Percentiles rank a stretch among this genome's conserved stretches.
These are phyloP conservation scores for Fusarium redolens DNA, from an alignment of 2,329 filamentous ascomycete species.

Conservation along the genomic window DNA sequence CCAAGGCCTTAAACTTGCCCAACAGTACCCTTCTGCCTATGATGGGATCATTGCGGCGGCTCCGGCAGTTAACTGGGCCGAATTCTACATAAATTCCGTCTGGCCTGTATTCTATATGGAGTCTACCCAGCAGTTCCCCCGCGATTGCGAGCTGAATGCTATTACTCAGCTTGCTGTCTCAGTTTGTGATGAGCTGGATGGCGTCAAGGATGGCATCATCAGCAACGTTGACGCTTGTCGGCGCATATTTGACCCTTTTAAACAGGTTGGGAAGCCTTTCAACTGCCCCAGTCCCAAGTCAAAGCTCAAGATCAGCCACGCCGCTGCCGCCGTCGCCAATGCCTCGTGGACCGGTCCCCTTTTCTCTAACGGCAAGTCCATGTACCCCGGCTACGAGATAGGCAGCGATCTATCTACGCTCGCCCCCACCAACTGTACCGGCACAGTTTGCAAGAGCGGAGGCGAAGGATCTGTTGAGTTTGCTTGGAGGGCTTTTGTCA, in stretches of 20 bases:
- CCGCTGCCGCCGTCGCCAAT: slow-evolving; percentile 10
- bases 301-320: not conserved
- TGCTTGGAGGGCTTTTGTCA: not conserved
- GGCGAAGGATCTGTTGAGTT: not conserved
- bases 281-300: not conserved
- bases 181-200: not conserved
- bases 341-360: slow-evolving; percentile 12
- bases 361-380: slow-evolving; percentile 14
- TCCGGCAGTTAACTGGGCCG: not conserved
- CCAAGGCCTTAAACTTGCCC: slow-evolving; percentile 8
- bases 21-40: slow-evolving; percentile 4
- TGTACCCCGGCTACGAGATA: slow-evolving; percentile 12
- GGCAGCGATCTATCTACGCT: not conserved
- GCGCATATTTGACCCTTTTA: not conserved
- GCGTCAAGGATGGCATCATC: not conserved
- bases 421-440: not conserved
- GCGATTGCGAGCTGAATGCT: slow-evolving; percentile 10
- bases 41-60: not conserved
- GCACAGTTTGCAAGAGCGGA: not conserved
- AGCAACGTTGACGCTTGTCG: not conserved
- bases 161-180: not conserved
- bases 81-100: not conserved
- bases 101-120: slow-evolving; percentile 24
- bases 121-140: slow-evolving; percentile 10
- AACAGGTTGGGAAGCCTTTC: slow-evolving; percentile 4